A percentile compares a stretch with the other conserved stretches of the same genome.
Conservation (phyloP, 225 moss, liverwort and hornwort genomes). For the Lunularia cruciata region DNA sequence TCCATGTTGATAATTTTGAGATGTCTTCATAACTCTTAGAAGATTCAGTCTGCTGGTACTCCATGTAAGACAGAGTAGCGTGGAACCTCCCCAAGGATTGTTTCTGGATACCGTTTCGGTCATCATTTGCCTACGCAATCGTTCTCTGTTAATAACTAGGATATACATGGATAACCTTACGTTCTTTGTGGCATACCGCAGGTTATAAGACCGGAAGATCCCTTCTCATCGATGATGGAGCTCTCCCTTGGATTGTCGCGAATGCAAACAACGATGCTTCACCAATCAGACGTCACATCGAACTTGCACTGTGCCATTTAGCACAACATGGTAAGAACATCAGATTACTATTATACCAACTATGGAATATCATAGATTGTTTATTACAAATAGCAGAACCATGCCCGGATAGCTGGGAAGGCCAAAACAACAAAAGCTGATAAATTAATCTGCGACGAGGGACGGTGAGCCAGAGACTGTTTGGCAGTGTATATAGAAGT, state of each 20-base stretch:
- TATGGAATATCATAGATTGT: conserved; percentile 21
- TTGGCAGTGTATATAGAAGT: neutral
- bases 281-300: conserved; percentile 87
- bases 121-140: too few species aligned
- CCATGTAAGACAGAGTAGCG: too few species aligned
- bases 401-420: conserved; percentile 1
- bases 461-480: neutral
- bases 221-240: conserved; percentile 88
- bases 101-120: too few species aligned
- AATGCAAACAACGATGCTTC: conserved; percentile 97
- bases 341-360: conserved; percentile 13
- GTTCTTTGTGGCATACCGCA: conserved; percentile 41
- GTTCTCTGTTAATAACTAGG: too few species aligned
- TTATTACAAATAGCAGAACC: conserved; percentile 16
- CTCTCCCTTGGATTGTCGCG: conserved; percentile 93
- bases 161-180: too few species aligned
- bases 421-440: neutral
- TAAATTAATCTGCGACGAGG: neutral
- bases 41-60: too few species aligned
- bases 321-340: conserved; percentile 77
- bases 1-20: too few species aligned
- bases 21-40: too few species aligned
- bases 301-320: conserved; percentile 88
- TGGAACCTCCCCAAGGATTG: too few species aligned
- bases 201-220: conserved; percentile 87